phyloP scores from a whole-genome alignment of 148 eudicot genomes.

The Heliosperma pusillum region DNA sequence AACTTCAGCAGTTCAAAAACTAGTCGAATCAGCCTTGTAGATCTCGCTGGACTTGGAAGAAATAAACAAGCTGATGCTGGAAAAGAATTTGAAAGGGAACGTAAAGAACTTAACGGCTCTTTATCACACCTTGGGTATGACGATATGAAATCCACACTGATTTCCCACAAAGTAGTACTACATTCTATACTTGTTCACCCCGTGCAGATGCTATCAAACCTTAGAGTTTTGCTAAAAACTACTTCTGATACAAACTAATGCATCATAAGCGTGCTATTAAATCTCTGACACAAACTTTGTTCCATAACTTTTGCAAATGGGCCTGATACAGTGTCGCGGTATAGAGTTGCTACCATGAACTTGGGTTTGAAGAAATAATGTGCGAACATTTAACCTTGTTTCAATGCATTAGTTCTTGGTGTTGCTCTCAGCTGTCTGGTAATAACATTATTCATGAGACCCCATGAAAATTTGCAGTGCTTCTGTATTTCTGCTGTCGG shows the following conservation, averaged over 20 bases:
- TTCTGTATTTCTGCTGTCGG: background rate
- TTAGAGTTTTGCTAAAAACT: too few species aligned
- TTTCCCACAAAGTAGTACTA: too few species aligned
- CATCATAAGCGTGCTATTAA: too few species aligned
- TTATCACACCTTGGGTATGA: slow-evolving; percentile 82
- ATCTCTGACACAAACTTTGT: too few species aligned
- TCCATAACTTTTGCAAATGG: too few species aligned
- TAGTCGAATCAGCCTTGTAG: slow-evolving; percentile 80
- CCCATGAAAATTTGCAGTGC: background rate
- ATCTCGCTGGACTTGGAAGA: slow-evolving; percentile 76
- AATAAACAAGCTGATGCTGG: slow-evolving; percentile 53
- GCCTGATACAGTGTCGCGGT: background rate
- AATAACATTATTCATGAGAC: background rate
- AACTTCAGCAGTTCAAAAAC: slow-evolving; percentile 82
- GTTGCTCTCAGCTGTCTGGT: background rate
- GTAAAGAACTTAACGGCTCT: slow-evolving; percentile 68
- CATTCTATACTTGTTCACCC: too few species aligned
- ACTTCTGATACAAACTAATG: too few species aligned
- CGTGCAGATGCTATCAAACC: too few species aligned
- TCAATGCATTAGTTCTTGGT: too few species aligned
- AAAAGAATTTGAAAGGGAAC: slow-evolving; percentile 54
- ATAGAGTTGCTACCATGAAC: background rate
- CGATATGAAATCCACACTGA: background rate
- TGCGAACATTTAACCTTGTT: background rate
- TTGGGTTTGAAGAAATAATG: too few species aligned